A percentile compares a stretch with the other conserved stretches of the same genome.
phyloP scores from a whole-genome alignment of 192 early-diverging fungal species.

The Coemansia umbellata region DNA sequence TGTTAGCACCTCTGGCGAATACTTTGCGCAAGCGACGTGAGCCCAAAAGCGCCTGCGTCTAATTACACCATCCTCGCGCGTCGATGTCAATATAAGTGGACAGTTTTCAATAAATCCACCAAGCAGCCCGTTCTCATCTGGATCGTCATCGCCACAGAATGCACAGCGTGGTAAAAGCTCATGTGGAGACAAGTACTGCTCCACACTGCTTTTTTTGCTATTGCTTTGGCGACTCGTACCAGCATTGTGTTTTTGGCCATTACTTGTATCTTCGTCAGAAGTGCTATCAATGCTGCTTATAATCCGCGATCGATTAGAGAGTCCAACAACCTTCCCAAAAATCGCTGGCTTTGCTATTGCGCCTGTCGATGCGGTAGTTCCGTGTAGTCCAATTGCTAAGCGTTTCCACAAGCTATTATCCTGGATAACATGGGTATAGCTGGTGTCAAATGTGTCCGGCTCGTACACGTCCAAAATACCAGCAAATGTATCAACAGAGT shows the following conservation, averaged over 20 bases:
- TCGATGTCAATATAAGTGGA: slow-evolving; percentile 58
- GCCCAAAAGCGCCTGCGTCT: slow-evolving; percentile 71
- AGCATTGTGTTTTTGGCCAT: not conserved
- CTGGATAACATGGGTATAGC: not conserved
- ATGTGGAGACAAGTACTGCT: not conserved
- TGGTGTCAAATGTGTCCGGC: slow-evolving; percentile 29
- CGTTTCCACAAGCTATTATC: slow-evolving; percentile 20
- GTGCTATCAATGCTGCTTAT: slow-evolving; percentile 2
- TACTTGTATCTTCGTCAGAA: not conserved
- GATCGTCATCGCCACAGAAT: slow-evolving; percentile 60
- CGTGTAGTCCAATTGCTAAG: slow-evolving; percentile 43
- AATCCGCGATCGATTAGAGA: slow-evolving; percentile 9
- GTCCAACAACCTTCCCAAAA: slow-evolving; percentile 7
- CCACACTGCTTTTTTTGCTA: not conserved
- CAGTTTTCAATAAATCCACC: slow-evolving; percentile 24
- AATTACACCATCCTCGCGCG: slow-evolving; percentile 51
- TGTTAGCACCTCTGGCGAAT: slow-evolving; percentile 80
- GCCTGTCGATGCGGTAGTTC: slow-evolving; percentile 26
- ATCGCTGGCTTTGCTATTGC: slow-evolving; percentile 12
- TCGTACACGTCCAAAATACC: slow-evolving; percentile 21
- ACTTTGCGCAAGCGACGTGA: slow-evolving; percentile 78
- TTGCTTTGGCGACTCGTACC: not conserved
- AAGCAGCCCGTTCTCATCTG: not conserved
- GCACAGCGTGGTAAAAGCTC: slow-evolving; percentile 24
- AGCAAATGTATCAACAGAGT: slow-evolving; percentile 7